Percentiles rank a stretch among this genome's conserved stretches.
These are phyloP conservation scores for Bertia moriformis DNA, from an alignment of 2,329 filamentous ascomycete species.

Conservation along the genomic window DNA sequence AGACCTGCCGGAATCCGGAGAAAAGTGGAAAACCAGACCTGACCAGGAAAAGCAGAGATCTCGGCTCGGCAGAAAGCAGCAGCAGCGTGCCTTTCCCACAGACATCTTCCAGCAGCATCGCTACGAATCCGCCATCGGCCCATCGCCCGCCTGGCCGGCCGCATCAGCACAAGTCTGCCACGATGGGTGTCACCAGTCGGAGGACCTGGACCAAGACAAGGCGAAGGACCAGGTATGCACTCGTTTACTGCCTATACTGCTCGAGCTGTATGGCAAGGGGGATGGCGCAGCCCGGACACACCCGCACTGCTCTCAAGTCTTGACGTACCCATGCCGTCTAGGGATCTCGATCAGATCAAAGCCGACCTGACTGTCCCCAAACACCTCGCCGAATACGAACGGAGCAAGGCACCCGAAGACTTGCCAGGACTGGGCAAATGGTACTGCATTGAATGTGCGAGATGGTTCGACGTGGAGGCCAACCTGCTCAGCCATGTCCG, in stretches of 20 bases:
- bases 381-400: constrained; percentile 68
- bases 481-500: constrained; percentile 64
- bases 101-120: too few relatives aligned
- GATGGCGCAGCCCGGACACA: constrained; percentile 2
- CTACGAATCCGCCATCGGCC: too few relatives aligned
- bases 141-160: too few relatives aligned
- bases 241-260: too few relatives aligned
- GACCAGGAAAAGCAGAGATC: too few relatives aligned
- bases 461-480: constrained; percentile 81
- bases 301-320: constrained; percentile 28
- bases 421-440: constrained; percentile 71
- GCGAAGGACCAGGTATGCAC: constrained; percentile 49
- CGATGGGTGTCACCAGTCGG: constrained; percentile 56
- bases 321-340: constrained; percentile 24
- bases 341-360: constrained; percentile 86
- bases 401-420: constrained; percentile 69
- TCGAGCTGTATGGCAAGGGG: background rate
- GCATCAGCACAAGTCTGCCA: too few relatives aligned
- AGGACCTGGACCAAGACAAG: constrained; percentile 61
- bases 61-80: too few relatives aligned
- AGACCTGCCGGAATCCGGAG: too few relatives aligned
- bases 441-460: constrained; percentile 88
- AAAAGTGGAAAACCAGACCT: too few relatives aligned
- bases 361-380: constrained; percentile 65
- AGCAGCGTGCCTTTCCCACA: too few relatives aligned